Conservation (phyloP, 1,284 basidiomycete species). For the Puccinia hordei region DNA sequence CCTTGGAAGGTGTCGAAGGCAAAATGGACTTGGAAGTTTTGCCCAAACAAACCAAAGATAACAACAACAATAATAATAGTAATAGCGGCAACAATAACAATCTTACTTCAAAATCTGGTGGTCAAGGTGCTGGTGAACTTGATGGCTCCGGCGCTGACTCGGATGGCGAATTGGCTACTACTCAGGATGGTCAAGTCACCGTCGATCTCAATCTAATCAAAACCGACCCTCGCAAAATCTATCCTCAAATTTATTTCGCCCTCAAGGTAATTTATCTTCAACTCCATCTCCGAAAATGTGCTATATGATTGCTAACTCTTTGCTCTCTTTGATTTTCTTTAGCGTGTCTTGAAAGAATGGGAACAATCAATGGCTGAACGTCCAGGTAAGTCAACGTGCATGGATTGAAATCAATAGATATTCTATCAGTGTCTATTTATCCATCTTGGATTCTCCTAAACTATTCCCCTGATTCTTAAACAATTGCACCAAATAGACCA, state of each 20-base stretch:
- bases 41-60: constrained; percentile 62
- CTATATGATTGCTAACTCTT: not conserved
- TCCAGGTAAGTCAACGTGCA: constrained; percentile 68
- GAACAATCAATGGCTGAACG: constrained; percentile 87
- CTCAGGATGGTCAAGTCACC: constrained; percentile 64
- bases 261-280: constrained; percentile 66
- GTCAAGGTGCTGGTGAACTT: constrained; percentile 42
- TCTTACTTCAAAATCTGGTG: constrained; percentile 51
- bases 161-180: constrained; percentile 10
- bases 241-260: constrained; percentile 96
- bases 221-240: constrained; percentile 90
- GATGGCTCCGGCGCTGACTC: constrained; percentile 51
- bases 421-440: not conserved
- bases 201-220: constrained; percentile 81
- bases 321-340: not conserved
- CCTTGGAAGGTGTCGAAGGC: constrained; percentile 84
- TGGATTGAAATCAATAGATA: constrained; percentile 15
- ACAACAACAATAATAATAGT: constrained; percentile 52
- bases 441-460: not conserved
- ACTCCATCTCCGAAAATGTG: not conserved
- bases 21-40: constrained; percentile 67
- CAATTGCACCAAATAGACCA: constrained; percentile 59
- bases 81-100: constrained; percentile 52
- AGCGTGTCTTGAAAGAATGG: constrained; percentile 88
- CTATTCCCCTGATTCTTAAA: not conserved